Conservation (phyloP, 192 early-diverging fungal genomes). For the Phlyctochytrium arcticum region DNA sequence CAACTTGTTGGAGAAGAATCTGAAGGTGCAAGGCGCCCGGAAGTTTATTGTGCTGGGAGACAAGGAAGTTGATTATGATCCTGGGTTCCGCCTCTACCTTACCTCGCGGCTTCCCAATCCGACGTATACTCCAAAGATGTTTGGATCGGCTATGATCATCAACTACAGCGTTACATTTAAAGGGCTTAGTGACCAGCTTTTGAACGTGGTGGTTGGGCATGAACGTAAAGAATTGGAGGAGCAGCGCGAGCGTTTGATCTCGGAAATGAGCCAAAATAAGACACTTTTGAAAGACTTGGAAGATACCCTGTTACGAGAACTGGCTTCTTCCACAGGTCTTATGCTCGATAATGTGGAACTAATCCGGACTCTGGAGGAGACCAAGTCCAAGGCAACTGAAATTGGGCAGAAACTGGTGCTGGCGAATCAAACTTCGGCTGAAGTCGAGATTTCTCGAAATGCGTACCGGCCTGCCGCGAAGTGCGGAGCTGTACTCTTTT, state of each 20-base stretch:
- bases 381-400: conserved; percentile 59
- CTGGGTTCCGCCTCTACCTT: conserved; percentile 53
- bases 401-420: conserved; percentile 57
- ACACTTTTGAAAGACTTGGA: conserved; percentile 52
- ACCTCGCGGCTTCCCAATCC: conserved; percentile 54
- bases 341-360: conserved; percentile 63
- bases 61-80: conserved; percentile 62
- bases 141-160: conserved; percentile 60
- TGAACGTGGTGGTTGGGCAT: conserved; percentile 59
- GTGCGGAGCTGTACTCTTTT: conserved; percentile 60
- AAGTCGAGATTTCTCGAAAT: conserved; percentile 57
- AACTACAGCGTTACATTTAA: conserved; percentile 63
- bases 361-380: conserved; percentile 58
- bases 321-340: conserved; percentile 56
- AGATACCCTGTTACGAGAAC: conserved; percentile 54
- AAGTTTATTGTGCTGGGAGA: conserved; percentile 59
- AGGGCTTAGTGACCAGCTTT: conserved; percentile 57
- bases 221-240: conserved; percentile 59
- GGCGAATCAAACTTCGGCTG: conserved; percentile 57
- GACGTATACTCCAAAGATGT: conserved; percentile 55
- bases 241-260: conserved; percentile 51
- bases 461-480: conserved; percentile 54
- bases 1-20: conserved; percentile 61
- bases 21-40: conserved; percentile 42
- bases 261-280: conserved; percentile 57